Percentiles rank a stretch among this genome's conserved stretches.
phyloP scores from a whole-genome alignment of 768 basidiomycete species.

The Russula sp. region DNA sequence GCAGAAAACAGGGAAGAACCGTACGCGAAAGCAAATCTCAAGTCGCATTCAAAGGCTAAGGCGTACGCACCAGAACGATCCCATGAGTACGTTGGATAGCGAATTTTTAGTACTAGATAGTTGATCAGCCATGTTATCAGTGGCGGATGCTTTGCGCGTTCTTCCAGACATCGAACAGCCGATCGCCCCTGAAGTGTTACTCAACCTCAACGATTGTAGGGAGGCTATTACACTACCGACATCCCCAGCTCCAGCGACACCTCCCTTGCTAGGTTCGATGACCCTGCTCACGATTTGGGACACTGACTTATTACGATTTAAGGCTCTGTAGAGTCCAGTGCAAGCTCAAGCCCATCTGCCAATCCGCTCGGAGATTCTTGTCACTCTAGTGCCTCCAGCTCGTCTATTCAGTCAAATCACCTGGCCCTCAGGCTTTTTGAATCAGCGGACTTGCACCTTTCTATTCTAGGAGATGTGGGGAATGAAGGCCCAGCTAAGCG shows the following conservation, averaged over 20 bases:
- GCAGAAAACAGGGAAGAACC: slow-evolving; percentile 35
- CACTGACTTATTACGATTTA: slow-evolving; percentile 1
- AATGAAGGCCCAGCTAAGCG: not conserved
- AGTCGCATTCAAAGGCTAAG: slow-evolving; percentile 37
- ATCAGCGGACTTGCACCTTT: slow-evolving; percentile 12
- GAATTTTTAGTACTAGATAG: not conserved
- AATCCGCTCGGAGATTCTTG: not conserved
- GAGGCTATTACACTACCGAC: not conserved
- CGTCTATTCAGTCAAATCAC: slow-evolving; percentile 12
- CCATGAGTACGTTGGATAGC: slow-evolving; percentile 29
- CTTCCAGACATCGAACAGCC: slow-evolving; percentile 9
- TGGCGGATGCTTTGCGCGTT: slow-evolving; percentile 10
- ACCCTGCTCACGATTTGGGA: not conserved
- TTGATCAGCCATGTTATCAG: slow-evolving; percentile 3
- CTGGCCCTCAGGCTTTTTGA: not conserved
- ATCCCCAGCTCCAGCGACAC: slow-evolving; percentile 4
- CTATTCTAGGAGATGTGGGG: not conserved
- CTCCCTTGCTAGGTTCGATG: slow-evolving; percentile 18
- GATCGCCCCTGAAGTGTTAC: slow-evolving; percentile 7
- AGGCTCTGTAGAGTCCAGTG: slow-evolving; percentile 16
- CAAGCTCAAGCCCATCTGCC: slow-evolving; percentile 15
- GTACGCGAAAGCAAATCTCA: slow-evolving; percentile 37
- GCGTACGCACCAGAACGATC: slow-evolving; percentile 32
- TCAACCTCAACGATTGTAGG: not conserved
- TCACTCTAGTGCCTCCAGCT: slow-evolving; percentile 5